Evolutionary conservation across 805 yeast species (phyloP), one percentile per base, ranked within the genome.

Genomic region (Soucietia sequanensis): DNA sequence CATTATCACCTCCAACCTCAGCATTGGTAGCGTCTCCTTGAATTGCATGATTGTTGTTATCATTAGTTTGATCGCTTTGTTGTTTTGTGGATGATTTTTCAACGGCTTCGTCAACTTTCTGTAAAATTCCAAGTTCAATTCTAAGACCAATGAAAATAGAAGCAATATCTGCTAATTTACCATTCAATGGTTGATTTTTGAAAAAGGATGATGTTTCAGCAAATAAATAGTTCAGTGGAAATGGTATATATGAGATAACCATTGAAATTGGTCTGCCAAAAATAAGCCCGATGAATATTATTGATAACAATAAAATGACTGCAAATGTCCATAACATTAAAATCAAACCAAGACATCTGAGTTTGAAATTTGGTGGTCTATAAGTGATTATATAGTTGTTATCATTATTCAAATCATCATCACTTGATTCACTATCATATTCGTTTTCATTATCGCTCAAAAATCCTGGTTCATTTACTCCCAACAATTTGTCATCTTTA

Each of bases 281-380:
- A 2, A 59, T n/a, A 11, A 58, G 38, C 0, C 60, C 61, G 3
- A 32, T 19, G 11, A 62, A 27, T 3, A 44, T 26, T 4, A 58
- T 27, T 5, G 39, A 27, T 16, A 64, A 32, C 12, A 62, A 43
- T 12, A 66, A 40, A 3, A 65, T 34, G 1, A 61, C 62, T 1
- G 69, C 63, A 47, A 70, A 72, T 2, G 64, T 36, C 78, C 84
- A 78, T 11, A 77, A 54, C 54, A 62, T 48, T 6, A 60, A 42
- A 15, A 77, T 58, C 28, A 84, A 54, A 0, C 50, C 61, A 15
- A 73, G 63, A 23, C 88, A 70, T 39, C 96, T 70, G 2, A 50
- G 21, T 33, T 78, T 71, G 57, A 91, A 86, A 32, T 72, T 46
- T 2, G 95, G 95, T 4, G 99, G 98, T 29, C 87, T 70, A 60